These are phyloP conservation scores for Fomes fomentarius DNA, from an alignment of 1,284 basidiomycete species.

Conservation along the genomic window DNA sequence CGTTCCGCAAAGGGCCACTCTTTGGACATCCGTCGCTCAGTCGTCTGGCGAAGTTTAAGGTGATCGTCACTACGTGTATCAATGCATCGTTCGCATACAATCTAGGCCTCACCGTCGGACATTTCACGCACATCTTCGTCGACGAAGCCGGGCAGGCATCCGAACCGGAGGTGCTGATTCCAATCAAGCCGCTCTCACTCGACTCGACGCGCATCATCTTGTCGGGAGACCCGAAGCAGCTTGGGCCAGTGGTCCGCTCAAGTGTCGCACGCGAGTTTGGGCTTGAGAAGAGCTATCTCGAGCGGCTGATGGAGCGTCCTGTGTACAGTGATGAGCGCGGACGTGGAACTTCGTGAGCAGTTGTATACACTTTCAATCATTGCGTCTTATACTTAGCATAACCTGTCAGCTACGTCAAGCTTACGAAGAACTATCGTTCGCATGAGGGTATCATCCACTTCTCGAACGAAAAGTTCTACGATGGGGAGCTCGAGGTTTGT, in stretches of 20 bases:
- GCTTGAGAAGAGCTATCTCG: slow-evolving; percentile 51
- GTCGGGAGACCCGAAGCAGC: slow-evolving; percentile 61
- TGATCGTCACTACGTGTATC: slow-evolving; percentile 64
- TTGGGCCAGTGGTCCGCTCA: slow-evolving; percentile 58
- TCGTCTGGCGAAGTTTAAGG: slow-evolving; percentile 48
- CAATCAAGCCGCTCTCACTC: slow-evolving; percentile 51
- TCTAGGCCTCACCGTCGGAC: slow-evolving; percentile 57
- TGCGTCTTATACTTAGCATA: not conserved
- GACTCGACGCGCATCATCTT: slow-evolving; percentile 49
- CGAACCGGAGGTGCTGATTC: slow-evolving; percentile 59
- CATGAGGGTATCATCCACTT: slow-evolving; percentile 58
- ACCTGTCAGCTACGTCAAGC: slow-evolving; percentile 45
- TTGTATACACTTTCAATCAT: not conserved
- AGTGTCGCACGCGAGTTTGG: slow-evolving; percentile 47
- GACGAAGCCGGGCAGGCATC: slow-evolving; percentile 70
- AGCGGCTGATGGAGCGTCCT: slow-evolving; percentile 51
- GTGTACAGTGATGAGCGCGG: slow-evolving; percentile 42
- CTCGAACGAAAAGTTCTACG: slow-evolving; percentile 61
- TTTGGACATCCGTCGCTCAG: slow-evolving; percentile 51
- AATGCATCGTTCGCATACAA: slow-evolving; percentile 59
- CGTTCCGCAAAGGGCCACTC: slow-evolving; percentile 42
- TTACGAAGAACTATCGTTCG: slow-evolving; percentile 61
- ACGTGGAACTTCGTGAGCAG: slow-evolving; percentile 40
- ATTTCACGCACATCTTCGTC: slow-evolving; percentile 65
- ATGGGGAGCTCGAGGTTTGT: slow-evolving; percentile 48